Evolutionary conservation across 2,329 filamentous ascomycete genomes (phyloP).

Genomic region (Ceratocystis variospora): DNA sequence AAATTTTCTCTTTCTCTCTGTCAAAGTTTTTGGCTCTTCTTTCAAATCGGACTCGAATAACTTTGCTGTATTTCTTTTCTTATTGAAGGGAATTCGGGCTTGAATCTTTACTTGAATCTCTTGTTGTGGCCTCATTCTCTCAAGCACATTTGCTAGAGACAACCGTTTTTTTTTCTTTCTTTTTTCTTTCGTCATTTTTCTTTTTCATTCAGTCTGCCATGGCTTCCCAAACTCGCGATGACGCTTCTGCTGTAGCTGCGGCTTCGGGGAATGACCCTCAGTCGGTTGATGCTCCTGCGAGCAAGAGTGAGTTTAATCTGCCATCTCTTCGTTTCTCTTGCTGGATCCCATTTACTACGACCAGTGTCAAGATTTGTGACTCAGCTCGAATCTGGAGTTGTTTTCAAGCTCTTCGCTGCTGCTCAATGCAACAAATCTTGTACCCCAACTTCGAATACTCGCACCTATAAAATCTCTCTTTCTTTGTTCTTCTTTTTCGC

Average conservation of each 20-base stretch:
- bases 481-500: neutral
- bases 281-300: slow-evolving; percentile 1
- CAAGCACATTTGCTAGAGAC: neutral
- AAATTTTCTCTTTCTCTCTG: neutral
- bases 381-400: neutral
- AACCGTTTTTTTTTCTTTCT: neutral
- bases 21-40: neutral
- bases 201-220: neutral
- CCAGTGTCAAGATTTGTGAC: neutral
- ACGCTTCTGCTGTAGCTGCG: slow-evolving; percentile 1
- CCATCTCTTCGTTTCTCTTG: neutral
- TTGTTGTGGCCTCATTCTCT: neutral
- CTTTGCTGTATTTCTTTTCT: neutral
- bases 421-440: neutral
- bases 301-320: slow-evolving; percentile 10
- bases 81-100: neutral
- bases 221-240: slow-evolving; percentile 8
- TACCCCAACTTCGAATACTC: neutral
- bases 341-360: neutral
- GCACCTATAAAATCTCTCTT: neutral
- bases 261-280: neutral
- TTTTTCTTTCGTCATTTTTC: neutral
- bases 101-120: neutral
- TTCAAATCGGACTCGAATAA: neutral
- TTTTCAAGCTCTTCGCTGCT: neutral